Conservation (phyloP, 148 eudicot genomes). For the Heliosperma pusillum region DNA sequence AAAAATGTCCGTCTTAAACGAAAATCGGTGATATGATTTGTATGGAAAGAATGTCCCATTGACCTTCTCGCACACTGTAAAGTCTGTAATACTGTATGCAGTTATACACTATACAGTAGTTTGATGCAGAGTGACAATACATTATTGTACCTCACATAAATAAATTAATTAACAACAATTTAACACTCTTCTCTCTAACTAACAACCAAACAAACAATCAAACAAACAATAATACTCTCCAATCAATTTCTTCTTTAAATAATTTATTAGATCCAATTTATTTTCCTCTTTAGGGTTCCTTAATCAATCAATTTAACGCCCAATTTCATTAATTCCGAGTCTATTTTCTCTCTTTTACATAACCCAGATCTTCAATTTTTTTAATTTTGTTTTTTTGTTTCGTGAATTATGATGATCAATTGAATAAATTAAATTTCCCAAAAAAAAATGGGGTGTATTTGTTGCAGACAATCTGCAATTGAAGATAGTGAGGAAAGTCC, state of each 20-base stretch:
- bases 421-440: not conserved
- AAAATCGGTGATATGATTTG: too few relatives aligned
- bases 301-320: not conserved
- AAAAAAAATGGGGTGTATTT: conserved; percentile 53
- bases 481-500: conserved; percentile 66
- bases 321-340: not conserved
- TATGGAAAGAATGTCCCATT: too few relatives aligned
- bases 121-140: too few relatives aligned
- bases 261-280: not conserved
- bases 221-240: not conserved
- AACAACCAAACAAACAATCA: conserved; percentile 3
- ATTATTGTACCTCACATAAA: too few relatives aligned
- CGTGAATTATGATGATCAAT: not conserved
- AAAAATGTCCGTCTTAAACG: too few relatives aligned
- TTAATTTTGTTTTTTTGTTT: not conserved
- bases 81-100: too few relatives aligned
- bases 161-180: not conserved
- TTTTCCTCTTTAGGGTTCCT: not conserved
- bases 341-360: not conserved
- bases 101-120: too few relatives aligned
- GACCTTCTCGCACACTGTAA: too few relatives aligned
- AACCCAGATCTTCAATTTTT: not conserved
- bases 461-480: conserved; percentile 63
- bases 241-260: not conserved
- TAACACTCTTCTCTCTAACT: not conserved